Evolutionary conservation across 306 rosid genomes (phyloP).

Genomic region (Pyrus communis): DNA sequence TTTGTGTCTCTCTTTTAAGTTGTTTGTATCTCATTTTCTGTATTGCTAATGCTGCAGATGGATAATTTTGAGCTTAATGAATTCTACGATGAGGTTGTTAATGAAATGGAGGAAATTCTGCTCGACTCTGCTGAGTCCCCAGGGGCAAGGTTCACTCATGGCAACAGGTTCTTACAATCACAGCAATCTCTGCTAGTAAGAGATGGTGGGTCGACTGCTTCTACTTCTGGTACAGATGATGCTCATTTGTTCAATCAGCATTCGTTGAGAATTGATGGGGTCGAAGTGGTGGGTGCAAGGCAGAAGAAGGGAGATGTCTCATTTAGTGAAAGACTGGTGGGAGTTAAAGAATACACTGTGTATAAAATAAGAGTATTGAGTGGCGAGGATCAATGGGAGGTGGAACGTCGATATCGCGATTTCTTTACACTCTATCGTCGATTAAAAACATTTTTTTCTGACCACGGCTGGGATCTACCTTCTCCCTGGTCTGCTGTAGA

Average conservation of each 20-base stretch:
- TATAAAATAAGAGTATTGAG: slow-evolving; percentile 78
- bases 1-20: not conserved
- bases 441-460: slow-evolving; percentile 57
- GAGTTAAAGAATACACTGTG: slow-evolving; percentile 92
- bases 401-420: slow-evolving; percentile 90
- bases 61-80: slow-evolving; percentile 60
- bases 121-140: slow-evolving; percentile 74
- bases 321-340: slow-evolving; percentile 93
- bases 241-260: slow-evolving; percentile 39
- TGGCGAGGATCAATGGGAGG: slow-evolving; percentile 84
- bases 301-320: slow-evolving; percentile 94
- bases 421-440: slow-evolving; percentile 64
- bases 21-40: slow-evolving; percentile 4
- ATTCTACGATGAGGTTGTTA: slow-evolving; percentile 75
- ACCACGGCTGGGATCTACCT: slow-evolving; percentile 72
- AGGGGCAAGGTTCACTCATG: slow-evolving; percentile 42
- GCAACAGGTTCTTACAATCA: slow-evolving; percentile 41
- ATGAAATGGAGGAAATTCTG: slow-evolving; percentile 96
- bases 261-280: slow-evolving; percentile 56
- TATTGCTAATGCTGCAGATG: slow-evolving; percentile 45
- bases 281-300: slow-evolving; percentile 96
- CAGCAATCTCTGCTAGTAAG: slow-evolving; percentile 54
- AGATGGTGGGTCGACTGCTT: slow-evolving; percentile 88
- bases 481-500: slow-evolving; percentile 80
- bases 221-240: slow-evolving; percentile 66